phyloP scores from a whole-genome alignment of 2,329 filamentous ascomycete species.

The Sclerotinia subarctica region DNA sequence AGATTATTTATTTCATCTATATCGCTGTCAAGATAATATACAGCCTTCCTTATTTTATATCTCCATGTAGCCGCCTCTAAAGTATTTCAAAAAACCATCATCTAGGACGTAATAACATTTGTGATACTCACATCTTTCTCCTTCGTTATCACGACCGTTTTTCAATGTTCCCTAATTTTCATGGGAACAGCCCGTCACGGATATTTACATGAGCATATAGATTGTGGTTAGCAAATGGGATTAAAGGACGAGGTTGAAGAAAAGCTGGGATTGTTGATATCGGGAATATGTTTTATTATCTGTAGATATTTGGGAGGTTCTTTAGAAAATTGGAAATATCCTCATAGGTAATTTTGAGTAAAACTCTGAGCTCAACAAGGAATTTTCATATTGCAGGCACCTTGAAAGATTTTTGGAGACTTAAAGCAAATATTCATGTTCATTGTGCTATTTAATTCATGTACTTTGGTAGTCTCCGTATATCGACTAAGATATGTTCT shows the following conservation, averaged over 20 bases:
- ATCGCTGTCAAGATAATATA: constrained; percentile 7
- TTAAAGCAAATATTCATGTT: not conserved
- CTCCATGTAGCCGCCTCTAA: constrained; percentile 11
- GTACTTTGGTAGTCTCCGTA: not conserved
- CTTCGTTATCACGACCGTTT: not conserved
- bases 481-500: not conserved
- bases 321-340: not conserved
- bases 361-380: not conserved
- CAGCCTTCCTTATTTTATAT: constrained; percentile 11
- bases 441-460: not conserved
- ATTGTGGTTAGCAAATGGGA: too few relatives aligned
- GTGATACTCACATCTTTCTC: constrained; percentile 5
- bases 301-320: not conserved
- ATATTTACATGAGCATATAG: too few relatives aligned
- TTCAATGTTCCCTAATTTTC: constrained; percentile 17
- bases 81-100: not conserved
- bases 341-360: too few relatives aligned
- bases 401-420: not conserved
- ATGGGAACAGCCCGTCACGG: not conserved
- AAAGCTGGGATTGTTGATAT: too few relatives aligned
- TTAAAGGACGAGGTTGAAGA: too few relatives aligned
- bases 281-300: too few relatives aligned
- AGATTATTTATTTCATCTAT: constrained; percentile 10
- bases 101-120: constrained; percentile 4
- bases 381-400: not conserved